Percentiles rank a stretch among this genome's conserved stretches.
phyloP scores from a whole-genome alignment of 192 early-diverging fungal species.

The Phycomyces nitens region DNA sequence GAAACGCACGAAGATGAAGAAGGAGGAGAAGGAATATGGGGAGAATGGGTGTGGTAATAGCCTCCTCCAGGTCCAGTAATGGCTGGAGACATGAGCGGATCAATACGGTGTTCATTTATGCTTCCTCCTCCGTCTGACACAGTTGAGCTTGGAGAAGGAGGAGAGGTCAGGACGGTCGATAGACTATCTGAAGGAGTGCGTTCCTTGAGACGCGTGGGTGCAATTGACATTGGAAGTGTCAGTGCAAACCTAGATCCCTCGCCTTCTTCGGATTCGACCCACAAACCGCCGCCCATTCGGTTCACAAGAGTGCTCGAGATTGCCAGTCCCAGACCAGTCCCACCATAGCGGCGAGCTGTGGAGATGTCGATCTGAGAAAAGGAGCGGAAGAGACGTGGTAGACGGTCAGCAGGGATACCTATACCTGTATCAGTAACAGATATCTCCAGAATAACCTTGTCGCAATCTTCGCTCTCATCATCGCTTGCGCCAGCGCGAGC shows the following conservation, averaged over 20 bases:
- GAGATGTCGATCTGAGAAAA: slow-evolving; percentile 66
- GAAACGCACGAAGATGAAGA: no score
- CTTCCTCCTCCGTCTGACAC: slow-evolving; percentile 27
- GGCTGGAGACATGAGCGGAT: neutral
- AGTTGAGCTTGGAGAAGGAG: slow-evolving; percentile 31
- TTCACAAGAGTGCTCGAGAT: slow-evolving; percentile 61
- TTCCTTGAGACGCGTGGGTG: slow-evolving; percentile 6
- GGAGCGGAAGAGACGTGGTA: slow-evolving; percentile 56
- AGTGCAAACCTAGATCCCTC: slow-evolving; percentile 55
- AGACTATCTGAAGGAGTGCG: neutral
- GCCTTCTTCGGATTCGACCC: slow-evolving; percentile 50
- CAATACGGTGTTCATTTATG: neutral
- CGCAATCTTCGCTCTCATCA: slow-evolving; percentile 12
- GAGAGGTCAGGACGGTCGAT: slow-evolving; percentile 17
- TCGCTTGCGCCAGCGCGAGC: slow-evolving; percentile 17
- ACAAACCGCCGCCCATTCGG: slow-evolving; percentile 63
- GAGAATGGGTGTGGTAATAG: no score
- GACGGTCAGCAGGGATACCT: slow-evolving; percentile 52
- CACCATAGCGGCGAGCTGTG: slow-evolving; percentile 52
- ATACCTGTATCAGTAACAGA: slow-evolving; percentile 62
- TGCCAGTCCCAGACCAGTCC: slow-evolving; percentile 64
- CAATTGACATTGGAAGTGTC: slow-evolving; percentile 37
- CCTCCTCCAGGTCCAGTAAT: no score
- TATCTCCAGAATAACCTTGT: slow-evolving; percentile 31
- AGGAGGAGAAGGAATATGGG: no score